Conservation (phyloP, 768 basidiomycete genomes). For the Boletellus ananas region DNA sequence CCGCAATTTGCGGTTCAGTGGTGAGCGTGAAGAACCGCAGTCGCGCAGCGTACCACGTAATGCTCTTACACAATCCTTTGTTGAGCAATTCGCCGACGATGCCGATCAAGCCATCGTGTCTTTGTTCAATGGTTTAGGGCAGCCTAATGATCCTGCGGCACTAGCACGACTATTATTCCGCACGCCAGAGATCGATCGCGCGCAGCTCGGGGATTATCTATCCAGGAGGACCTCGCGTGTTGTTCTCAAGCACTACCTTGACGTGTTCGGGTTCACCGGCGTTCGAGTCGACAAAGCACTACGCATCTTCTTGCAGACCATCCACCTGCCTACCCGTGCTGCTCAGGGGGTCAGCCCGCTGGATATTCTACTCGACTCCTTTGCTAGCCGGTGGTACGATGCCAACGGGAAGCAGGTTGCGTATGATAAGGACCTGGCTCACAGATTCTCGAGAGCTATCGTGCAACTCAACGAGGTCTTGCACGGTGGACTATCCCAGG, state of each 20-base stretch:
- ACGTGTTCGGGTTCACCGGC: slow-evolving; percentile 81
- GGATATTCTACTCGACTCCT: slow-evolving; percentile 71
- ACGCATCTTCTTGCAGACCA: slow-evolving; percentile 80
- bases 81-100: slow-evolving; percentile 74
- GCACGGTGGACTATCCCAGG: slow-evolving; percentile 67
- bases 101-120: slow-evolving; percentile 75
- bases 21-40: slow-evolving; percentile 64
- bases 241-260: slow-evolving; percentile 80
- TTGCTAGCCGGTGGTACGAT: slow-evolving; percentile 88
- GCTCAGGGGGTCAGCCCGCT: slow-evolving; percentile 31
- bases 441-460: slow-evolving; percentile 73
- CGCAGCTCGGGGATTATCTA: slow-evolving; percentile 81
- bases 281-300: slow-evolving; percentile 86
- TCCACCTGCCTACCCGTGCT: slow-evolving; percentile 56
- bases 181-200: slow-evolving; percentile 77
- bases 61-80: slow-evolving; percentile 66
- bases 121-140: slow-evolving; percentile 59
- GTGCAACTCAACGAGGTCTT: slow-evolving; percentile 87
- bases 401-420: slow-evolving; percentile 75
- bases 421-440: slow-evolving; percentile 78
- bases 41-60: slow-evolving; percentile 50
- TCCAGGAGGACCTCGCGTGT: slow-evolving; percentile 67
- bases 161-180: slow-evolving; percentile 79
- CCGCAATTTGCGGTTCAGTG: slow-evolving; percentile 59
- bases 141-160: slow-evolving; percentile 63